Evolutionary conservation across 2,329 filamentous ascomycete species (phyloP), one percentile per base, ranked within the genome.

Genomic region (Calonectria fujianensis): DNA sequence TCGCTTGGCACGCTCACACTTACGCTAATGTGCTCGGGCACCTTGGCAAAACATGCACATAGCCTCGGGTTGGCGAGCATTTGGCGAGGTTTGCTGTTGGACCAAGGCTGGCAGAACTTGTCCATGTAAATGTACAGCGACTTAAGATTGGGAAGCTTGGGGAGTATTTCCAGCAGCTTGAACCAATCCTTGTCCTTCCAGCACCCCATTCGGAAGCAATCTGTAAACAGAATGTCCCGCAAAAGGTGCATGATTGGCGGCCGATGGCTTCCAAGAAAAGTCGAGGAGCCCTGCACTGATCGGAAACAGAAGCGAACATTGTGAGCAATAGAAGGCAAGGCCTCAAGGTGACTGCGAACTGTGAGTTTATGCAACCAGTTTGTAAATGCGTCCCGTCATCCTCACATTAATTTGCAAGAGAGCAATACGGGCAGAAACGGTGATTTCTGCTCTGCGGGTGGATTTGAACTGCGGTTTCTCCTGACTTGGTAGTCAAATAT

Each of bases 121-220:
- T 61, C 20, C 57, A 61, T 61, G 20, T 20, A 37, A 39, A 61
- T 27, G 13, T 61, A 61, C 6, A 39, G 8, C 37, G 57, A 61
- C 7, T 18, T 32, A 3, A 61, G 20, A 10, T 61, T 37, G n/a
- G 57, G 32, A 14, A 61, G 24, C 32, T 16, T 27, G n/a, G 6
- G 2, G 13, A 61, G 32, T 0, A 2, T 14, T 24, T 61, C 18
- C n/a, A 39, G 11, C n/a, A 61, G 57, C n/a, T 11, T 13, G 1
- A 2, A 11, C 57, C 57, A 61, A 11, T 35, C 4, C 11, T 18
- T 39, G 20, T 61, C 32, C 7, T 24, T 16, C n/a, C 57, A 39
- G 4, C 57, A 61, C 16, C 20, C 20, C n/a, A 61, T 11, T 4
- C 31, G n/a, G 14, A 61, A 61, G 9, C n/a, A 39, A 24, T 61